Evolutionary conservation across 2,329 filamentous ascomycete species (phyloP).

Genomic region (Fusarium coffeatum): DNA sequence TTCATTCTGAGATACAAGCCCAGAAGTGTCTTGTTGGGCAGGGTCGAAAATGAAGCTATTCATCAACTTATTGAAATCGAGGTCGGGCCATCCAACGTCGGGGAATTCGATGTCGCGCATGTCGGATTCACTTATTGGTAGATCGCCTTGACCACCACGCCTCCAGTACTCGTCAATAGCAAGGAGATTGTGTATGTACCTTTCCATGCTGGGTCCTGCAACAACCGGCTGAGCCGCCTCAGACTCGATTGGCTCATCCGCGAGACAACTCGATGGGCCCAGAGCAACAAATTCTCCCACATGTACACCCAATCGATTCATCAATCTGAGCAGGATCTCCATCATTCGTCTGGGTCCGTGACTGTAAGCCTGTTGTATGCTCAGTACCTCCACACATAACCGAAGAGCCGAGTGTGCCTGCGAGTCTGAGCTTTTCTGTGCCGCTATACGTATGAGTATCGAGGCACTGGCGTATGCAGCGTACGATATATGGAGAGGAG

Average conservation of each 20-base stretch:
- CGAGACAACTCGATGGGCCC: background rate
- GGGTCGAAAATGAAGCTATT: background rate
- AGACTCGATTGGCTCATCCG: accelerated
- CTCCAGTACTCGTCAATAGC: no score
- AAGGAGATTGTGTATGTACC: no score
- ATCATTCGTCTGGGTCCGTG: slow-evolving; percentile 22
- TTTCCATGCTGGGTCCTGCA: no score
- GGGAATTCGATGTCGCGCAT: no score
- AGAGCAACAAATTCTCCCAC: background rate
- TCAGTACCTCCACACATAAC: slow-evolving; percentile 58
- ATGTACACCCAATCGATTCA: slow-evolving; percentile 1
- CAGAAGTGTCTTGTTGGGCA: background rate
- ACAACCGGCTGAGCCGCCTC: accelerated
- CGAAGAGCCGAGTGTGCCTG: slow-evolving; percentile 54
- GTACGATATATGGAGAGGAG: slow-evolving; percentile 64
- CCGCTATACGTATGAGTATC: slow-evolving; percentile 62
- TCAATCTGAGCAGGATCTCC: slow-evolving; percentile 20
- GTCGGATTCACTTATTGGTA: no score
- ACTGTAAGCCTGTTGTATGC: slow-evolving; percentile 56
- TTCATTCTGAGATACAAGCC: no score
- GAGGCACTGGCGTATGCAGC: slow-evolving; percentile 65
- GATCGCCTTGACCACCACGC: no score
- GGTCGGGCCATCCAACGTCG: background rate
- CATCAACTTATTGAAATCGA: slow-evolving; percentile 18
- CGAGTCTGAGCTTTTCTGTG: slow-evolving; percentile 52